These are phyloP conservation scores for Talinum fruticosum DNA, from an alignment of 148 eudicot species.

Conservation along the genomic window DNA sequence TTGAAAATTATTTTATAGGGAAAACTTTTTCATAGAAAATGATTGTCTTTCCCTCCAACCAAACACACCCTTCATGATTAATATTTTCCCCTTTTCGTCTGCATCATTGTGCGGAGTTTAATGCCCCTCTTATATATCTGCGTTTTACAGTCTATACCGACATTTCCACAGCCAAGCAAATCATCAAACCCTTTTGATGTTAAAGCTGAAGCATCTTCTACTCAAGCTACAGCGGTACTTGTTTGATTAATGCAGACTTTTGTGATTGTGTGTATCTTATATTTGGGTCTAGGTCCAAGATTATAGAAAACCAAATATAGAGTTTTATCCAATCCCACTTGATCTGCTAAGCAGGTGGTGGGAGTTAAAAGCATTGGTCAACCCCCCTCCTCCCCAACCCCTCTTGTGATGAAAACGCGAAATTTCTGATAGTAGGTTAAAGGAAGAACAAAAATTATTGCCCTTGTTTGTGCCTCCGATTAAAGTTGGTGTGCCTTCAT, in stretches of 20 bases:
- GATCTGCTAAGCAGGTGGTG: neutral
- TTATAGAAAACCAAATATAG: neutral
- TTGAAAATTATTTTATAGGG: too few species aligned
- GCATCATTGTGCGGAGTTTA: neutral
- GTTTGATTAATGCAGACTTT: slow-evolving; percentile 1
- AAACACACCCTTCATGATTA: too few species aligned
- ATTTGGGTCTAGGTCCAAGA: neutral
- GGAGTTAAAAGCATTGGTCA: neutral
- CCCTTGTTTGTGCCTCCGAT: too few species aligned
- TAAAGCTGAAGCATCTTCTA: slow-evolving; percentile 45
- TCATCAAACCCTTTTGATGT: slow-evolving; percentile 79
- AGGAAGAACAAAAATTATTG: neutral
- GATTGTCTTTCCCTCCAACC: too few species aligned
- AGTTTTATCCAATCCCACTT: neutral
- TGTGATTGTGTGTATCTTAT: neutral
- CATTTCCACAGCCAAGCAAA: slow-evolving; percentile 41
- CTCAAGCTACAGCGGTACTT: slow-evolving; percentile 55
- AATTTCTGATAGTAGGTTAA: too few species aligned
- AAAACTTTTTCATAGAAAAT: too few species aligned
- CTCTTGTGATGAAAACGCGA: neutral
- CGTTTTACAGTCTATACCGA: slow-evolving; percentile 44
- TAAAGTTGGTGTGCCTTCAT: neutral
- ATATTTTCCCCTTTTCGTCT: neutral
- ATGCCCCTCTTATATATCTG: slow-evolving; percentile 11
- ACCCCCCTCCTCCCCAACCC: neutral